Base-by-base conservation (phyloP, 495 filamentous ascomycete genomes). In the Amorphotheca resinae region DNA sequence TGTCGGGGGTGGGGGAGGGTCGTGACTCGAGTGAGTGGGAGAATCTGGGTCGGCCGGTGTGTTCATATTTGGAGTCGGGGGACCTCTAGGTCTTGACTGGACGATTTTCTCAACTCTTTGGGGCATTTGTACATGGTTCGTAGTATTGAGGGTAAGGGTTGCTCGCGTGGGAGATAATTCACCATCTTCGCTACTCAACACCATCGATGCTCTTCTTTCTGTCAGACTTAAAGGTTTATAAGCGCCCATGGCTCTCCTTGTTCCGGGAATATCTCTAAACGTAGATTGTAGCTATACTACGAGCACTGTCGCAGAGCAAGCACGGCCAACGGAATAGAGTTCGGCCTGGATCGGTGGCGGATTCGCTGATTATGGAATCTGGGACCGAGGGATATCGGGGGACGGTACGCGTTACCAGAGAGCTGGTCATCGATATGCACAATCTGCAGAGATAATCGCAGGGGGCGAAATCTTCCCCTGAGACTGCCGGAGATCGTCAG, bases 11-110 rank as follows among this genome's bases (percentile, higher is more conserved):
- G 68, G 70, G 1, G 69, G 70, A 1, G 70, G 69, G 41, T 55
- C 51, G 33, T 58, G 51, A 30, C 42, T 52, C n/a, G 54, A 51
- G 40, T 54, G 51, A 28, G 54, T 57, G n/a, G 54, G 51, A 26
- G 54, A 53, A 30, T 74, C 69, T 45, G 72, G 71, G 35, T 74
- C 70, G 22, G 68, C 67, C 1, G 72, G 72, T 4, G 69, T 76
- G 44, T 59, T 70, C 68, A 74, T 71, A 50, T 66, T 74, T 21
- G 70, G 70, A 5, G 69, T 76, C 14, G 72, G 72, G 9, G 72
- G 72, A 1, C 70, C 70, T 52, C 69, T 46, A n/a, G 64, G 63
- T 31, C 64, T 53, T 4, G 34, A 48, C 34, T 69, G 69, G 1
- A 64, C 50, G 51, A 72, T 62, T 53, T 73, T 74, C 22, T 66